phyloP scores from a whole-genome alignment of 2,329 filamentous ascomycete genomes.

The Herpomyces periplanetae region DNA sequence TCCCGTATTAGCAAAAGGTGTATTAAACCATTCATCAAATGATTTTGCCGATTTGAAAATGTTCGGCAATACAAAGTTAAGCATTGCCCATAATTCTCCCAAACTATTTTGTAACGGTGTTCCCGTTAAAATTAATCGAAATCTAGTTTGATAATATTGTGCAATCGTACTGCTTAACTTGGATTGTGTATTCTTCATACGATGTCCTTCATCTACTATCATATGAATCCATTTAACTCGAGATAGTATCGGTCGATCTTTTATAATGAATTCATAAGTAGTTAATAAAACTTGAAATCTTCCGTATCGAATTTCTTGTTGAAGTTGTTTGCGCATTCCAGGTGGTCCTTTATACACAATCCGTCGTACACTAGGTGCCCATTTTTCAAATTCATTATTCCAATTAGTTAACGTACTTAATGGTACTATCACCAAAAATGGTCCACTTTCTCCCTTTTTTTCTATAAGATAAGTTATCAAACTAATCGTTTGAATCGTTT shows the following conservation, averaged over 20 bases:
- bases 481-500: conserved; percentile 96
- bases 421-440: conserved; percentile 83
- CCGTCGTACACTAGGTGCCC: conserved; percentile 50
- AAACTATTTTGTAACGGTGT: conserved; percentile 92
- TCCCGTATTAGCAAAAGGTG: conserved; percentile 88
- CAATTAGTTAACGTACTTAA: conserved; percentile 91
- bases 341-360: conserved; percentile 94
- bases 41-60: conserved; percentile 98
- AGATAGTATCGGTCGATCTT: conserved; percentile 66
- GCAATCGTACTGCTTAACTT: conserved; percentile 84
- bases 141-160: conserved; percentile 72
- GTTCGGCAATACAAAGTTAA: conserved; percentile 88
- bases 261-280: conserved; percentile 98
- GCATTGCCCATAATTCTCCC: conserved; percentile 75
- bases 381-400: conserved; percentile 95
- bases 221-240: conserved; percentile 99
- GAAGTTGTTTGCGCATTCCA: conserved; percentile 46
- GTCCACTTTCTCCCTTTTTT: conserved; percentile 58
- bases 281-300: conserved; percentile 86
- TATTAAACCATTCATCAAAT: conserved; percentile 99
- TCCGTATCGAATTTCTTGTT: conserved; percentile 70
- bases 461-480: conserved; percentile 90
- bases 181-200: conserved; percentile 94
- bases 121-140: conserved; percentile 81
- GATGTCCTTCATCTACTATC: conserved; percentile 97